Base-by-base conservation (phyloP, 1,139 yeast genomes). In the Yamadazyma dendronema region DNA sequence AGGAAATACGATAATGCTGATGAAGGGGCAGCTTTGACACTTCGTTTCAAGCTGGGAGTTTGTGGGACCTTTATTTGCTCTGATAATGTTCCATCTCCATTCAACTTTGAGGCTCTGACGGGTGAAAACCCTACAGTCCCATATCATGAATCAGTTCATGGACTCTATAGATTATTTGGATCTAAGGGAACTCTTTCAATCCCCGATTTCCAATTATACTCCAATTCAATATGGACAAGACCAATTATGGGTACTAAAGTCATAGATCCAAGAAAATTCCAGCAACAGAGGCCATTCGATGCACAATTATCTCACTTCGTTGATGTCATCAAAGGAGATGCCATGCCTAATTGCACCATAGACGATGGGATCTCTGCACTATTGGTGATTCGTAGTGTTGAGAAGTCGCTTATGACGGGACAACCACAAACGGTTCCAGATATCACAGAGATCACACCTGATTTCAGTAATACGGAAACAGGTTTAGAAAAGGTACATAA, bases 91-190 rank as follows among this genome's bases (percentile, higher is more conserved):
- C 57, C 65, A 2, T 65, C 71, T 2, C 73, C 73, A 7, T 67
- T 64, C 40, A 65, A 61, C 51, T 67, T 67, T 41, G 74, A 68
- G 48, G 53, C 56, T 4, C 68, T 69, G 4, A 68, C 74, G 0
- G 74, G 74, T 11, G 74, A 68, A 47, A 68, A 68, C 41, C 74
- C 74, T 3, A 59, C 59, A 19, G 54, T 67, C 22, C 74, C 74
- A 3, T 54, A 50, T 31, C 56, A 61, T 44, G 58, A 56, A 15
- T 53, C 54, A 6, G 46, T 65, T 11, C 48, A 62, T 28, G 74
- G 74, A 1, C 53, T 67, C 34, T 67, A 68, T 42, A 52, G 73
- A 26, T 53, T 68, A 3, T 68, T 67, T 51, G 74, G 74, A 7
- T 56, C 66, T 28, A 50, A 60, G 17, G 73, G 72, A 1, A 67